Conservation (phyloP, 176 grass and related monocot species). For the Oryza coarctata region DNA sequence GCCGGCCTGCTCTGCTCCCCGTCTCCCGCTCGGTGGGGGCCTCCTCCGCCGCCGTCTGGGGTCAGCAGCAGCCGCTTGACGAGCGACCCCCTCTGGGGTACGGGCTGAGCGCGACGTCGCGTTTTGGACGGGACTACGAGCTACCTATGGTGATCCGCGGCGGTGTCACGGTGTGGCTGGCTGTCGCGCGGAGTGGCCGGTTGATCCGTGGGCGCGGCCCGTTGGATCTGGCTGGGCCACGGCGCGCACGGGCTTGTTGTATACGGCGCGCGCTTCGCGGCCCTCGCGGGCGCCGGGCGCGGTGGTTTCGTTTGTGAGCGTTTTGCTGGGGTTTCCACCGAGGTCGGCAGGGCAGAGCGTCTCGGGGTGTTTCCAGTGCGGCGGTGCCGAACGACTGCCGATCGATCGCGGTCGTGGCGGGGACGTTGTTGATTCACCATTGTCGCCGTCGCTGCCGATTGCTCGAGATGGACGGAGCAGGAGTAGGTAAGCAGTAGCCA, state of each 20-base stretch:
- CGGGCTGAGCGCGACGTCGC: background rate
- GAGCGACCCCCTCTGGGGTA: background rate
- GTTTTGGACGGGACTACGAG: background rate
- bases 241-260: background rate
- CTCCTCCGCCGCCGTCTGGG: background rate
- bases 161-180: too few species aligned
- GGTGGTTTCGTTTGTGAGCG: background rate
- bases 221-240: background rate
- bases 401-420: too few species aligned
- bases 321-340: background rate
- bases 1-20: background rate
- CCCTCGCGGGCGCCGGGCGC: too few species aligned
- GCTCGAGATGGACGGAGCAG: too few species aligned
- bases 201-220: background rate
- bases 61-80: conserved; percentile 3
- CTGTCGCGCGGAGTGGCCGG: background rate
- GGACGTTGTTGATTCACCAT: too few species aligned
- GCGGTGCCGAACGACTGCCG: too few species aligned
- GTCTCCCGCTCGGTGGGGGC: conserved; percentile 5
- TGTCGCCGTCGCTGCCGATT: too few species aligned
- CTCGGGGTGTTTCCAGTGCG: background rate
- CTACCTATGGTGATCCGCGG: background rate
- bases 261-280: background rate
- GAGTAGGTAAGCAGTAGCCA: too few species aligned
- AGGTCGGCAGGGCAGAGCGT: background rate